phyloP scores from a whole-genome alignment of 768 basidiomycete genomes.

The Mycena filopes region DNA sequence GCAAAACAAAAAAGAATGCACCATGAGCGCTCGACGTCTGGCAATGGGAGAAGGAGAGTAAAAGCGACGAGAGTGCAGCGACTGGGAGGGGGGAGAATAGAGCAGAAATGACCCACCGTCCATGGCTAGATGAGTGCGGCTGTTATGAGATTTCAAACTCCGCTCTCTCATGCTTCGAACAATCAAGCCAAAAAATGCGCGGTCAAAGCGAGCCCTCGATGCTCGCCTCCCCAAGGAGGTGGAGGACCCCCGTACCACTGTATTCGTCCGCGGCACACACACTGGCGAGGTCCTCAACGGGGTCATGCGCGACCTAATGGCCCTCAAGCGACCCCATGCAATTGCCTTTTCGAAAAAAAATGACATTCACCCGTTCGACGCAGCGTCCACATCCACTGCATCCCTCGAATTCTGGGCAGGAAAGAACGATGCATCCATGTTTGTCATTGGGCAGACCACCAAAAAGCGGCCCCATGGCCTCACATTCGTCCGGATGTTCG shows the following conservation, averaged over 20 bases:
- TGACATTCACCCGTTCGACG: conserved; percentile 89
- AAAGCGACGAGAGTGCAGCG: neutral
- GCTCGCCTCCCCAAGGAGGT: conserved; percentile 90
- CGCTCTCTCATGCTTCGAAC: conserved; percentile 21
- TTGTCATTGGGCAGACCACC: conserved; percentile 89
- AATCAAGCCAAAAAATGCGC: conserved; percentile 92
- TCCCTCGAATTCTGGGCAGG: conserved; percentile 92
- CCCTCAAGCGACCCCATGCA: conserved; percentile 90
- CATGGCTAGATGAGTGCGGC: conserved; percentile 16
- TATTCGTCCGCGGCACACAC: conserved; percentile 92
- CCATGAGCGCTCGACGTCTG: conserved; percentile 70
- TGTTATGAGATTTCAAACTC: neutral
- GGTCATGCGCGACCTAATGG: conserved; percentile 93
- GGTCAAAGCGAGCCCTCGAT: conserved; percentile 89
- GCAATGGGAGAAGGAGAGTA: conserved; percentile 45
- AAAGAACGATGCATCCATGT: conserved; percentile 96
- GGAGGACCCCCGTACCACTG: conserved; percentile 86
- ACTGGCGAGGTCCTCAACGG: conserved; percentile 82
- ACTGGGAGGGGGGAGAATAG: neutral
- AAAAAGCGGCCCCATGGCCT: conserved; percentile 95
- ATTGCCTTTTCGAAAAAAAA: conserved; percentile 97
- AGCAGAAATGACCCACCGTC: conserved; percentile 25
- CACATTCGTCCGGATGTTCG: conserved; percentile 87
- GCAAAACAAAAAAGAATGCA: conserved; percentile 62
- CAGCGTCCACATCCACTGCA: conserved; percentile 56